Evolutionary conservation across 2,329 filamentous ascomycete species (phyloP), one percentile per base, ranked within the genome.

Genomic region (Arthrobotrys entomopaga): DNA sequence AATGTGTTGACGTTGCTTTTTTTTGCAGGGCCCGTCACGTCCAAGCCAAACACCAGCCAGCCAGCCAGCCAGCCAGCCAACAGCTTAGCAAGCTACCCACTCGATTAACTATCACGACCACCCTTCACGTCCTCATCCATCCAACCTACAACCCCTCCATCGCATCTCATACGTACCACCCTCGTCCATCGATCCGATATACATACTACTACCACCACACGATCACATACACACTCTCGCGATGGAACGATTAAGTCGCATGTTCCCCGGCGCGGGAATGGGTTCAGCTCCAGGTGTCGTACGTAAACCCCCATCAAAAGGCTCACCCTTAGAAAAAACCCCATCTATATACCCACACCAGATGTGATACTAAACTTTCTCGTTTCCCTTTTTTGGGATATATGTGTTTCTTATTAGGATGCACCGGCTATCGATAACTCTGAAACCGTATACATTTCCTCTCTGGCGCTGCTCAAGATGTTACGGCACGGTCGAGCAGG

Each of bases 401-500:
- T 11, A 13, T 15, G 8, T 10, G n/a, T n/a, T n/a, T n/a, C n/a
- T 11, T 43, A 11, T 24, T 78, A 97, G 92, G 94, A 98, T 80
- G 95, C 94, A 79, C 87, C 88, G 81, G 87, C 99, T 75, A 96
- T 99, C 82, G 95, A 99, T 82, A 99, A 99, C 85, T 97, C 94
- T 79, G 95, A 99, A 85, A 99, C 95, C 38, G 95, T 99, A 79
- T 97, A 99, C 85, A 99, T 99, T 80, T 99, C 95, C 60, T 99
- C 95, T 56, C 88, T 99, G 75, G 95, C 95, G 60, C 87, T 99
- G 61, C 86, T 99, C 79, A 99, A 99, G 87, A 99, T 99, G 95
- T 87, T 99, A 82, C 90, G 95, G 82, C 95, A 99, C 83, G 95
- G 95, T 77, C 91, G 95, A 78, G 95, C 95, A 46, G 95, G 78